A percentile compares a stretch with the other conserved stretches of the same genome.
These are phyloP conservation scores for Tolypocladium guangdongense DNA, from an alignment of 2,329 filamentous ascomycete species.

Conservation along the genomic window DNA sequence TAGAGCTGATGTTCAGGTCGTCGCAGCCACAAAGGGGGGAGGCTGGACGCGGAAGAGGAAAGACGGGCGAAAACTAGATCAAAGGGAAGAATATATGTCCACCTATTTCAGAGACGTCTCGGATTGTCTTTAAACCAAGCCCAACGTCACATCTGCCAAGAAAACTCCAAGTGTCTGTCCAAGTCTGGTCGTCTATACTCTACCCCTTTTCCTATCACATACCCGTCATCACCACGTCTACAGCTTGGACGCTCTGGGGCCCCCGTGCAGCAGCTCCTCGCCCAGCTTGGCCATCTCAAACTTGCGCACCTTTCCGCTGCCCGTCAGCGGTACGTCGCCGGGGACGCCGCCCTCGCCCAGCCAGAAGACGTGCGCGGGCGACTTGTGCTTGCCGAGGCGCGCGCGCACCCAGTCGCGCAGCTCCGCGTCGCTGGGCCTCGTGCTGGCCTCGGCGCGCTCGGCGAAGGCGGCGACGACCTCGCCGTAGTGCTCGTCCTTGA, in stretches of 20 bases:
- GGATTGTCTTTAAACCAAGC: neutral
- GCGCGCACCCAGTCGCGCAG: slow-evolving; percentile 52
- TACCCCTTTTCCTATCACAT: neutral
- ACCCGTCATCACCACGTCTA: slow-evolving; percentile 9
- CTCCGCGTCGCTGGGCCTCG: slow-evolving; percentile 37
- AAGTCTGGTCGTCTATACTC: too few species aligned
- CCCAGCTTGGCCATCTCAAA: slow-evolving; percentile 49
- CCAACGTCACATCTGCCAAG: too few species aligned
- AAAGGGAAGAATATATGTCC: too few species aligned
- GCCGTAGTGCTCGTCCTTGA: slow-evolving; percentile 60
- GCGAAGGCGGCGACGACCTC: slow-evolving; percentile 63
- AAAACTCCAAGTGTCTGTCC: too few species aligned
- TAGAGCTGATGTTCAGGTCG: too few species aligned
- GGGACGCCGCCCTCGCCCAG: slow-evolving; percentile 52
- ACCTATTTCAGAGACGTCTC: neutral
- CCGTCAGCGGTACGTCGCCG: slow-evolving; percentile 49
- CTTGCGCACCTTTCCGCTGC: slow-evolving; percentile 62
- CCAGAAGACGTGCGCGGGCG: slow-evolving; percentile 66
- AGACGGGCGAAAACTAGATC: too few species aligned
- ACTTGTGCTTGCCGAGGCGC: slow-evolving; percentile 55
- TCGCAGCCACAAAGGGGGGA: neutral
- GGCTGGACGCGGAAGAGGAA: neutral
- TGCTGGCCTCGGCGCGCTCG: slow-evolving; percentile 22
- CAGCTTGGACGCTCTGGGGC: slow-evolving; percentile 34
- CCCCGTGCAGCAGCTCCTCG: slow-evolving; percentile 42